These are phyloP conservation scores for Cenchrus americanus DNA, from an alignment of 176 grass and related monocot genomes.

Conservation along the genomic window DNA sequence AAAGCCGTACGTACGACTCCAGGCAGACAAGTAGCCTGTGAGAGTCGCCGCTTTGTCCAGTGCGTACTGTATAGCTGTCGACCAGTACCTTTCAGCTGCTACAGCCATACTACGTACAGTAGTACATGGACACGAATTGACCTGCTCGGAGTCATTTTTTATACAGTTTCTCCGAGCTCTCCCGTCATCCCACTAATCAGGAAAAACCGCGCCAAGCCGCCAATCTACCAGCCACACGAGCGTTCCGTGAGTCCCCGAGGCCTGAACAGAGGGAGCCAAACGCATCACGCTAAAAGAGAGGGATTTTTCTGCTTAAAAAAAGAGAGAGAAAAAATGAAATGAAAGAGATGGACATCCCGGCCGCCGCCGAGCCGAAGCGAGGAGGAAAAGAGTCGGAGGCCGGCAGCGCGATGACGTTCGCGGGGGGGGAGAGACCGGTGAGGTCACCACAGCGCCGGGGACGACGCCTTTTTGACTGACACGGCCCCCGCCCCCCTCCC, in stretches of 20 bases:
- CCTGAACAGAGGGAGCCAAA: background rate
- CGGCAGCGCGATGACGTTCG: conserved; percentile 6
- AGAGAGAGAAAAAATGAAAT: no score
- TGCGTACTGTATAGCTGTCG: background rate
- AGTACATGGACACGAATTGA: background rate
- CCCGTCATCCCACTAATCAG: background rate
- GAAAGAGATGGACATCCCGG: no score
- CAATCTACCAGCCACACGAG: background rate
- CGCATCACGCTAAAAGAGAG: background rate
- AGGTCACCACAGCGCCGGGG: background rate
- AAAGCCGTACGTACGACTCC: no score
- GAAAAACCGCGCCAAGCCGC: background rate
- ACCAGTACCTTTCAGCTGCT: background rate
- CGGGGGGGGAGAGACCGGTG: background rate
- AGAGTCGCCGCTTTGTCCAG: background rate
- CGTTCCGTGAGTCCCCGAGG: background rate
- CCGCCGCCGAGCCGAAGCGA: background rate
- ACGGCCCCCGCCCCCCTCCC: background rate
- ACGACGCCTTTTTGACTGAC: background rate
- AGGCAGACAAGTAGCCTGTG: background rate
- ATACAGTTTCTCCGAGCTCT: background rate
- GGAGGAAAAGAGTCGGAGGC: background rate
- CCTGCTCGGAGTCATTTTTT: background rate
- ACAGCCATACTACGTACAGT: background rate
- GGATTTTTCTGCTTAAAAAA: no score